phyloP scores from a whole-genome alignment of 116 monocot species.

The Posidonia oceanica region DNA sequence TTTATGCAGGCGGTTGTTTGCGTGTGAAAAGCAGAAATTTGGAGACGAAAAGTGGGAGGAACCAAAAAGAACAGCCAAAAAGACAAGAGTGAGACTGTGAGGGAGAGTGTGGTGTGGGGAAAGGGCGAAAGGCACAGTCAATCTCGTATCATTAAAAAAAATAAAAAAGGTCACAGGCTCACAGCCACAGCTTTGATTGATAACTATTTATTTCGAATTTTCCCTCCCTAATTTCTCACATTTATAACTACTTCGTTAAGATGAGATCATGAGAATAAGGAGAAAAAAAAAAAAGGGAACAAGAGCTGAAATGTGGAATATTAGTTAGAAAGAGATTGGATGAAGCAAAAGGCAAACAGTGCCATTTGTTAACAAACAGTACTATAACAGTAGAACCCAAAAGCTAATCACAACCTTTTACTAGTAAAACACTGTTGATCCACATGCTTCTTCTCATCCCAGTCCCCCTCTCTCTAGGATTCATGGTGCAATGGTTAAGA shows the following conservation, averaged over 20 bases:
- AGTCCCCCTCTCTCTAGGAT: too few relatives aligned
- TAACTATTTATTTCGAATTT: too few relatives aligned
- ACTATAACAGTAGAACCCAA: neutral
- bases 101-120: too few relatives aligned
- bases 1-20: conserved; percentile 14
- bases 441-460: neutral
- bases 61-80: conserved; percentile 1
- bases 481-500: neutral
- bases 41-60: conserved; percentile 4
- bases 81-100: neutral
- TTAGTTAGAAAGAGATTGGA: neutral
- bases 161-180: too few relatives aligned
- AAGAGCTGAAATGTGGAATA: too few relatives aligned
- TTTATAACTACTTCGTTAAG: too few relatives aligned
- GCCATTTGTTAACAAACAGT: neutral
- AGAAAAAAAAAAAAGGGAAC: too few relatives aligned
- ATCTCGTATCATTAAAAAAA: too few relatives aligned
- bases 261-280: too few relatives aligned
- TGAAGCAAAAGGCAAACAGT: neutral
- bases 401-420: neutral
- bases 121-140: too few relatives aligned
- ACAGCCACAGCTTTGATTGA: too few relatives aligned
- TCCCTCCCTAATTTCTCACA: too few relatives aligned
- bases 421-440: neutral
- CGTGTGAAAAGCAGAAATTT: conserved; percentile 20